Evolutionary conservation across 345 rosid species (phyloP).

Genomic region (Corchorus olitorius): DNA sequence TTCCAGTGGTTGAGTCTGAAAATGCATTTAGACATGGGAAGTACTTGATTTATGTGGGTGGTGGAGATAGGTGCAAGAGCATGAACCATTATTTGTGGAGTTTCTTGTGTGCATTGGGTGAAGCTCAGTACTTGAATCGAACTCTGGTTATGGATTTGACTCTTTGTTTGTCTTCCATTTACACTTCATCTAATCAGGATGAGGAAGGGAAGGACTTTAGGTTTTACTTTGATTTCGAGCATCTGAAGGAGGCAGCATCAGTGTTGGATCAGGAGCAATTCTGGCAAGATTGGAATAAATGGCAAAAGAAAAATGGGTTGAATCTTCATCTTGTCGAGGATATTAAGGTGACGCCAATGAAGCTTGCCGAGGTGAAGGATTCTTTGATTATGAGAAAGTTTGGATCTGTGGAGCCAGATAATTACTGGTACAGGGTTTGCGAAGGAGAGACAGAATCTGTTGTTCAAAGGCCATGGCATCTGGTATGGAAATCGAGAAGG

Average conservation of each 20-base stretch:
- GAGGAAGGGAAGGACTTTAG: conserved; percentile 97
- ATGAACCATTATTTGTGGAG: conserved; percentile 98
- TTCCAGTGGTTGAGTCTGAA: conserved; percentile 74
- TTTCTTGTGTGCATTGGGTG: conserved; percentile 92
- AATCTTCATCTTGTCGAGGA: conserved; percentile 73
- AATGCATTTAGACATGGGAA: conserved; percentile 60
- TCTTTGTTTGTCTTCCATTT: conserved; percentile 73
- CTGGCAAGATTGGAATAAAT: conserved; percentile 80
- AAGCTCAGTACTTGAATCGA: conserved; percentile 89
- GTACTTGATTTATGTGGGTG: conserved; percentile 76
- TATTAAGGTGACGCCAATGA: conserved; percentile 69
- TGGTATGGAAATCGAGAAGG: conserved; percentile 89
- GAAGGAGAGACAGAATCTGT: conserved; percentile 86
- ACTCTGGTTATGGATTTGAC: conserved; percentile 90
- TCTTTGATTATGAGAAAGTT: conserved; percentile 91
- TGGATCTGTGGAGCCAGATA: conserved; percentile 86
- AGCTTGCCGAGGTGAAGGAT: conserved; percentile 63
- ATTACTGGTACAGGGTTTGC: conserved; percentile 96
- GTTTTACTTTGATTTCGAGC: conserved; percentile 94
- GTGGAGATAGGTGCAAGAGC: conserved; percentile 92
- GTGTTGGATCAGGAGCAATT: conserved; percentile 88
- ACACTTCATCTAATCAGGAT: conserved; percentile 68
- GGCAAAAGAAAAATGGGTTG: conserved; percentile 62
- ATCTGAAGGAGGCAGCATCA: conserved; percentile 81
- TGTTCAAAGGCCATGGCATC: conserved; percentile 84